Conservation (phyloP, 306 rosid species). For the Luffa acutangula region DNA sequence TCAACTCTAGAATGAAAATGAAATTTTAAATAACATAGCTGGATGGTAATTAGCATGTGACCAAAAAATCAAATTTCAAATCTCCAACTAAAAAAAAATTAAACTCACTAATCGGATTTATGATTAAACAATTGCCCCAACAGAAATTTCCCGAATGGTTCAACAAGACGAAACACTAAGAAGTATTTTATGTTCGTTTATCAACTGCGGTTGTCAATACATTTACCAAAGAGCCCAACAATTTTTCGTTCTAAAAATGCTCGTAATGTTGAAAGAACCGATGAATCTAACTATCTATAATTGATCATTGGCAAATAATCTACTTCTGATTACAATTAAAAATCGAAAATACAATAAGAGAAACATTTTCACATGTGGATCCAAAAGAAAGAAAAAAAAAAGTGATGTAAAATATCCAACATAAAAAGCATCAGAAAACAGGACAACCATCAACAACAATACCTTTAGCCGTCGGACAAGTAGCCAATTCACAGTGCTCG, state of each 20-base stretch:
- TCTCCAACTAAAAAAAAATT: too few relatives aligned
- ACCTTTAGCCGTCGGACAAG: constrained; percentile 58
- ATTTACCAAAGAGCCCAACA: neutral
- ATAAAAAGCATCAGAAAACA: constrained; percentile 11
- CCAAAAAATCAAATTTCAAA: too few relatives aligned
- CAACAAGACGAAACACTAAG: too few relatives aligned
- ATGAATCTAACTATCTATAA: neutral
- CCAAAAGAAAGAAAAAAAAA: neutral
- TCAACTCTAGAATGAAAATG: too few relatives aligned
- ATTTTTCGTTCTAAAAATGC: neutral
- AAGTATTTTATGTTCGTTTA: too few relatives aligned
- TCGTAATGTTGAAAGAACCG: neutral
- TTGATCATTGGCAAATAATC: neutral
- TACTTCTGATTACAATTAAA: neutral
- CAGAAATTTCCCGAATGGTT: too few relatives aligned
- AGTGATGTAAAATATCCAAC: neutral
- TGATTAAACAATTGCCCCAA: too few relatives aligned
- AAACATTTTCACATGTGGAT: neutral
- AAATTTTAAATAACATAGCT: too few relatives aligned
- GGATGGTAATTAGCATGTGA: too few relatives aligned
- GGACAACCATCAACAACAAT: constrained; percentile 37
- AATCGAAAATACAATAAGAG: neutral
- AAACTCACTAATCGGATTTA: too few relatives aligned
- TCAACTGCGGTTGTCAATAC: neutral
- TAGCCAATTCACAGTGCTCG: constrained; percentile 43